Percentiles rank a stretch among this genome's conserved stretches.
phyloP scores from a whole-genome alignment of 2,329 filamentous ascomycete genomes.

The Fusarium hainanense region DNA sequence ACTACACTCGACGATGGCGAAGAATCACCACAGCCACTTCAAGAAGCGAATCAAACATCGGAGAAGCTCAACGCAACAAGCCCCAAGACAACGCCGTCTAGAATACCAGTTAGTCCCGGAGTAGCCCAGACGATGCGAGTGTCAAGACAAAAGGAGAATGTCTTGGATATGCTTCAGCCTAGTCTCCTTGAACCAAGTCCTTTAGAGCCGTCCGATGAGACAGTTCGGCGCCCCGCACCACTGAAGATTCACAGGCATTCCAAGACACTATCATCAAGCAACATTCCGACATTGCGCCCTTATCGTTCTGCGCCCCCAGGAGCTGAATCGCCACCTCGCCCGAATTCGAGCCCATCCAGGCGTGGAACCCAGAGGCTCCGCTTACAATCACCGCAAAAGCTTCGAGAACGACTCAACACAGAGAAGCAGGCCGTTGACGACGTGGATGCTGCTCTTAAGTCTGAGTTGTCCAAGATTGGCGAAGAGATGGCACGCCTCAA shows the following conservation, averaged over 20 bases:
- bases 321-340: slow-evolving; percentile 40
- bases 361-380: slow-evolving; percentile 65
- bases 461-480: slow-evolving; percentile 82
- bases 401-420: slow-evolving; percentile 85
- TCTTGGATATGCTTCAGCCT: slow-evolving; percentile 41
- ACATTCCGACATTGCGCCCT: slow-evolving; percentile 65
- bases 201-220: slow-evolving; percentile 31
- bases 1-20: slow-evolving; percentile 60
- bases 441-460: slow-evolving; percentile 75
- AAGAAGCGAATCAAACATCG: slow-evolving; percentile 64
- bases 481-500: slow-evolving; percentile 77
- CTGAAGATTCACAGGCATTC: slow-evolving; percentile 53
- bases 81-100: slow-evolving; percentile 58
- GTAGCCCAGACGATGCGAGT: slow-evolving; percentile 53
- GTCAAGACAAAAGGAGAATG: slow-evolving; percentile 61
- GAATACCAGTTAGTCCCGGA: slow-evolving; percentile 63
- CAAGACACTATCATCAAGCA: slow-evolving; percentile 64
- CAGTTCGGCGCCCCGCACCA: slow-evolving; percentile 38
- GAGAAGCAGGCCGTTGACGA: slow-evolving; percentile 81
- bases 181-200: slow-evolving; percentile 25
- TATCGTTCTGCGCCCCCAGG: slow-evolving; percentile 46
- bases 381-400: slow-evolving; percentile 76
- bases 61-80: slow-evolving; percentile 66
- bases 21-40: slow-evolving; percentile 59
- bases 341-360: slow-evolving; percentile 47